Evolutionary conservation across 345 rosid species (phyloP).

Genomic region (Pugionium cornutum): DNA sequence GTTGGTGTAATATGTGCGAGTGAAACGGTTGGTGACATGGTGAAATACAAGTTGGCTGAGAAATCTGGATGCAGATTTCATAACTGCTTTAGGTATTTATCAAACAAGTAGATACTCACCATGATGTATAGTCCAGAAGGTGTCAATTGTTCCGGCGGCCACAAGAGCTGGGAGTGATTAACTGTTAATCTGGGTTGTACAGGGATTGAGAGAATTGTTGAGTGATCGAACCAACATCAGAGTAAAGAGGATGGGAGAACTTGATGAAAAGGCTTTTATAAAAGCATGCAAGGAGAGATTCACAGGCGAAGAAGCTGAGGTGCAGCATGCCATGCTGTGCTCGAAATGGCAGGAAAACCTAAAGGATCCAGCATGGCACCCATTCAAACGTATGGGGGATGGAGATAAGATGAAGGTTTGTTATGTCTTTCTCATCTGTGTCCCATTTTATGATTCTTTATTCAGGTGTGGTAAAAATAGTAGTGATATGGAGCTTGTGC

Average conservation of each 20-base stretch:
- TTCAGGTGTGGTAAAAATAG: not conserved
- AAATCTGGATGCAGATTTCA: constrained; percentile 3
- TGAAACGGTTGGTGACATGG: constrained; percentile 14
- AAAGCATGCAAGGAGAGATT: constrained; percentile 57
- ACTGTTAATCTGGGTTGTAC: not conserved
- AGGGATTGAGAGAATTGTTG: constrained; percentile 57
- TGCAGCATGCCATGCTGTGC: constrained; percentile 56
- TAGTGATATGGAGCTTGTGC: constrained; percentile 37
- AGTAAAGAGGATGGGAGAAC: constrained; percentile 80
- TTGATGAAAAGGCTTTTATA: constrained; percentile 58
- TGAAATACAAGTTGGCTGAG: not conserved
- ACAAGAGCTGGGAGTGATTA: constrained; percentile 10
- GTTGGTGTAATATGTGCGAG: constrained; percentile 5
- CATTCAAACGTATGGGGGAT: constrained; percentile 51
- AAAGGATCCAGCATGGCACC: constrained; percentile 63
- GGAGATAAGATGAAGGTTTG: constrained; percentile 40
- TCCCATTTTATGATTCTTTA: not conserved
- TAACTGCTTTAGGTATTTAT: not conserved
- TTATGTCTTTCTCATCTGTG: constrained; percentile 13
- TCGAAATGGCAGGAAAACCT: constrained; percentile 71
- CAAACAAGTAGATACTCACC: constrained; percentile 13
- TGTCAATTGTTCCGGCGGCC: constrained; percentile 1
- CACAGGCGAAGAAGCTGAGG: constrained; percentile 48
- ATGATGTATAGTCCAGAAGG: constrained; percentile 2
- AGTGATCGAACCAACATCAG: constrained; percentile 48